Base-by-base conservation (phyloP, 768 basidiomycete species). In the Austroboletus festivus region DNA sequence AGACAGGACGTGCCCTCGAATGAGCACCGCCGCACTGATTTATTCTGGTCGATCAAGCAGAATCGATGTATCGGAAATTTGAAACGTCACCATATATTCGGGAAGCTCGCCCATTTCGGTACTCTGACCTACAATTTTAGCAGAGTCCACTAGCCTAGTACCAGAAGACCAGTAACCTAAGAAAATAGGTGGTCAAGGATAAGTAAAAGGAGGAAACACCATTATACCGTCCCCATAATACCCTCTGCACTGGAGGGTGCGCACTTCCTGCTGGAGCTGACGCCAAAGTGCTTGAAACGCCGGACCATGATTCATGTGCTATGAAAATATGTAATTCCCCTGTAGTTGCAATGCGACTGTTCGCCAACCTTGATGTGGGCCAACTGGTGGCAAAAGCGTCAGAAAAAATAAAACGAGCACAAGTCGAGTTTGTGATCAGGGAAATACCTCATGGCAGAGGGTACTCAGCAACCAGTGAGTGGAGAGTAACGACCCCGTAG, bases 161-260 rank as follows among this genome's bases (percentile, higher is more conserved):
- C 90, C 89, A 37, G 84, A 80, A 15, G 89, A 91, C 87, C 88
- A 92, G 59, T 83, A 88, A 9, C 89, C 88, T 91, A 53, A 26
- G 20, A 13, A 33, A 26, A n/a, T 19, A 30, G 10, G 18, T 13
- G 4, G 39, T 58, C 40, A 68, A 41, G 7, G 21, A 31, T 38
- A 33, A 35, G 21, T n/a, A 16, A 39, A 26, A 31, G 23, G 4
- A 34, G 38, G 19, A n/a, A 40, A 45, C 28, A 46, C n/a, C 2
- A 11, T 24, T 26, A 11, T 43, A 85, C 89, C 90, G 63, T 93
- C 90, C 1, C 90, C 90, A 44, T 84, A 90, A 60, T 93, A 92
- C 22, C 85, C 89, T 64, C 73, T 79, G 43, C 70, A 71, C 61
- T 90, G 89, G n/a, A 92, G 72, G 21, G 74, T 74, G 26, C 79